Base-by-base conservation (phyloP, 1,284 basidiomycete genomes). In the Irpex sp. region DNA sequence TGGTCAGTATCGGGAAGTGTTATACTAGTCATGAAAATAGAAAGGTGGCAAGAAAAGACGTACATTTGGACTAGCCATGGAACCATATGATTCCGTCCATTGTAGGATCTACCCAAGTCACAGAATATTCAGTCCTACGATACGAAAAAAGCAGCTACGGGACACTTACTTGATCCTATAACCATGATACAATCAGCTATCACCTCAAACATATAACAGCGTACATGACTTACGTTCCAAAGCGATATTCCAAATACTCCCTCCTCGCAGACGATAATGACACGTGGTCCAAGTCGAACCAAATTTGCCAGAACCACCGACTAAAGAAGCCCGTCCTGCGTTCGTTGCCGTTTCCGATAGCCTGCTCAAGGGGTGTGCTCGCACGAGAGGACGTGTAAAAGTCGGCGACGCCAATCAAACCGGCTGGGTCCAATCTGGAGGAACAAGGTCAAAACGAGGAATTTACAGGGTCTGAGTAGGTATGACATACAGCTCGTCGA, bases 251-350 rank as follows among this genome's bases (percentile, higher is more conserved):
- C 58, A 94, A 80, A 73, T 93, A 93, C 65, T 89, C 86, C 56
- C 89, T 78, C 46, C 89, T 76, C 26, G 89, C 87, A 1, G 87
- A 86, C 51, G 89, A 87, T 0, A 94, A 72, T 63, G 87, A 81
- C 60, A 92, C 87, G 72, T 92, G 89, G 73, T 94, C 92, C 61
- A 92, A 83, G 66, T 90, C 87, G 73, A 93, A 93, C 90, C 88
- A 90, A 56, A 87, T 87, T 68, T 88, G 86, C 89, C 90, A 94
- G 78, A 94, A 94, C 87, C 89, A 89, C 9, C 90, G 83, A 47
- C 84, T 83, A 62, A 91, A 76, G 88, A 89, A 92, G 6, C 85
- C 85, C 31, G 63, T 65, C 15, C 54, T 57, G 61, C 89, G 89
- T 65, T 89, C 84, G 60, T 90, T 87, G 68, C 83, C 84, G 7